Evolutionary conservation across 1,139 yeast species (phyloP), one percentile per base, ranked within the genome.

Genomic region (Blastobotrys petasosporus): DNA sequence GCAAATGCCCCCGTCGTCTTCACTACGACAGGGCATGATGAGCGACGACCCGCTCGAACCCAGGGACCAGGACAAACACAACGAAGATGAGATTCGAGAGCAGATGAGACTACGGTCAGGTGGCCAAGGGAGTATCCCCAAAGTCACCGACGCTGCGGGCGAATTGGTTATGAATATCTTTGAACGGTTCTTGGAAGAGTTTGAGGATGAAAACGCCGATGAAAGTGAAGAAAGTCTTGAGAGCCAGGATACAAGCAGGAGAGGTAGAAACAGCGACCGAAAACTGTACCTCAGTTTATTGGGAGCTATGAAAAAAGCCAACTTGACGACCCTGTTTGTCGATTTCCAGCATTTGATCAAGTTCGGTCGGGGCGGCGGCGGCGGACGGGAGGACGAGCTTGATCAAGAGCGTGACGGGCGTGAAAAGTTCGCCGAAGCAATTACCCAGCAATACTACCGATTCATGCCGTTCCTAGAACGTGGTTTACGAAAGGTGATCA

Each of bases 81-180:
- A 32, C 7, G 50, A 45, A 9, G 47, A 41, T n/a, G 31, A 25
- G n/a, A 42, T 41, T n/a, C 40, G 28, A 1, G 43, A 37, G n/a
- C 17, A 36, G 7, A 12, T 44, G 33, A 20, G 47, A 25, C 30
- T 38, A n/a, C n/a, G n/a, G n/a, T n/a, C 47, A 44, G 28, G 40
- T 33, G 7, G 3, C 23, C 30, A 45, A 50, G 44, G 54, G 10
- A 57, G 54, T 4, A 87, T 90, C 44, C 90, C 95, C 32, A 86
- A 85, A 63, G 96, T 92, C 29, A 79, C 79, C 16, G 98, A 92
- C 69, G 79, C 82, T 37, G 88, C 96, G 4, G 97, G 96, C 51
- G 97, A 90, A 62, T 86, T 87, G 57, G 97, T 92, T 12, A 76
- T 94, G 45, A 95, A 88, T 63, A 81, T 94, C 28, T 92, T 92